Evolutionary conservation across 2,329 filamentous ascomycete species (phyloP).

Genomic region (Aspergillus sp.): DNA sequence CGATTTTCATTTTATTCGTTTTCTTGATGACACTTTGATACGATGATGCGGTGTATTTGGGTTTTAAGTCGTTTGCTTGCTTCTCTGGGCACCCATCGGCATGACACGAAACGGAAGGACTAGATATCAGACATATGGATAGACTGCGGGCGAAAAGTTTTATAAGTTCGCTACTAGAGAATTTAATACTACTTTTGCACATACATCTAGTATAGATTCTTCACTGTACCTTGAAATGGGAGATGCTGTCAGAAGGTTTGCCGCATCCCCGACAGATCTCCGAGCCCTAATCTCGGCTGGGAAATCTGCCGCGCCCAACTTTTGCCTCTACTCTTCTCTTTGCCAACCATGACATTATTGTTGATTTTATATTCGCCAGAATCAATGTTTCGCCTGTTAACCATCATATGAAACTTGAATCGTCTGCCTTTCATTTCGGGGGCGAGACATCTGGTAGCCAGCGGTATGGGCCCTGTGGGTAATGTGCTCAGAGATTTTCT

Average conservation of each 20-base stretch:
- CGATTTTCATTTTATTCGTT: conserved; percentile 1
- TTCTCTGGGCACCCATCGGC: neutral
- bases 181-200: conserved; percentile 1
- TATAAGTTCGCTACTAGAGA: conserved; percentile 7
- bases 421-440: no score
- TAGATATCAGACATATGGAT: conserved; percentile 6
- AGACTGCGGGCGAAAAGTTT: conserved; percentile 4
- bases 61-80: neutral
- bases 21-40: conserved; percentile 1
- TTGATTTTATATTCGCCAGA: neutral
- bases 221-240: no score
- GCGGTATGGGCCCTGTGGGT: no score
- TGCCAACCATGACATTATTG: neutral
- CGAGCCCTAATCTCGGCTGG: conserved; percentile 1
- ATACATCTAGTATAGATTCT: neutral
- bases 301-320: neutral
- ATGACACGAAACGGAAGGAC: neutral
- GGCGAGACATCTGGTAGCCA: no score
- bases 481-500: no score
- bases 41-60: neutral
- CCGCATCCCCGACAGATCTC: neutral
- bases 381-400: neutral
- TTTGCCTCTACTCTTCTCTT: neutral
- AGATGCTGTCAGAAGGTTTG: neutral
- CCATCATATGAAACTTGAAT: no score